Conservation (phyloP, 2,329 filamentous ascomycete genomes). For the Penicillium sp. region DNA sequence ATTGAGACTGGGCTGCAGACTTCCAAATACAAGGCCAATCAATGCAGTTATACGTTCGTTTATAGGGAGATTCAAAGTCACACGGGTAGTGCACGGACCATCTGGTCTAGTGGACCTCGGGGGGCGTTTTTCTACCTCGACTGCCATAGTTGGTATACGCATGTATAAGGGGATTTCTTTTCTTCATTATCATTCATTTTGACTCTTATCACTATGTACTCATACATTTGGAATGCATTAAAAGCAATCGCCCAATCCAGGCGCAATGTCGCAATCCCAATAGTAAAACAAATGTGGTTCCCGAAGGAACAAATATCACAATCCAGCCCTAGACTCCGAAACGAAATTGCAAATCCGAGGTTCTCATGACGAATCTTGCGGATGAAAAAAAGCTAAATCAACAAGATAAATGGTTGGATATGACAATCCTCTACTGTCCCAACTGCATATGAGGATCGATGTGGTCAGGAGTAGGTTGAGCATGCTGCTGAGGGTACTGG, state of each 20-base stretch:
- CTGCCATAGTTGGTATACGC: background rate
- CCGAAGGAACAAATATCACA: constrained; percentile 12
- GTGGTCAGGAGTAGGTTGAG: constrained; percentile 24
- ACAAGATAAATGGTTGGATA: background rate
- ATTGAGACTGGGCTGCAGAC: constrained; percentile 15
- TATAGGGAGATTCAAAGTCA: constrained; percentile 9
- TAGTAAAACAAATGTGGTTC: constrained; percentile 9
- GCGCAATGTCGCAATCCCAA: constrained; percentile 6
- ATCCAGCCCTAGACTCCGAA: constrained; percentile 12
- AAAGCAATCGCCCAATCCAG: constrained; percentile 3
- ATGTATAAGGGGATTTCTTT: background rate
- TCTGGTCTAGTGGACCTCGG: background rate
- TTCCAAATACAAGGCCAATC: constrained; percentile 7
- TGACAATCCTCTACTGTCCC: constrained; percentile 24
- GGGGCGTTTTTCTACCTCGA: background rate
- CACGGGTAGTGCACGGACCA: constrained; percentile 11
- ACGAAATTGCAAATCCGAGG: constrained; percentile 1
- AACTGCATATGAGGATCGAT: constrained; percentile 39
- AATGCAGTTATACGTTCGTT: constrained; percentile 4
- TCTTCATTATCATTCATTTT: constrained; percentile 3
- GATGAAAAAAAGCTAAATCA: constrained; percentile 3
- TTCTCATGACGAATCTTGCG: background rate
- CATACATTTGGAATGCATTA: constrained; percentile 9
- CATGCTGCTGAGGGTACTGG: constrained; percentile 34
- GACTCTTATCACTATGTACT: constrained; percentile 10